Base-by-base conservation (phyloP, 345 rosid species). In the Linum trigynum region DNA sequence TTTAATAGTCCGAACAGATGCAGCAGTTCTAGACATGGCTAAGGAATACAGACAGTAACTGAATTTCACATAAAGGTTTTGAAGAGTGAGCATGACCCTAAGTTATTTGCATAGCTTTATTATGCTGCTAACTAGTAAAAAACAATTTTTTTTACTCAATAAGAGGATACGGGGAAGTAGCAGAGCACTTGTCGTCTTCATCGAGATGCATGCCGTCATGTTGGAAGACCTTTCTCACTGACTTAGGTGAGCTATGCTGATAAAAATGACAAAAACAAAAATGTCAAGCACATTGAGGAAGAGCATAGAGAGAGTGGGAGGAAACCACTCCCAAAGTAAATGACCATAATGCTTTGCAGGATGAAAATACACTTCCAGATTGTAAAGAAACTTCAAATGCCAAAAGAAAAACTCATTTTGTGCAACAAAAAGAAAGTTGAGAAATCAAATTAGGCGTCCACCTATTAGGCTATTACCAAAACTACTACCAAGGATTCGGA, bases 101-200 rank as follows among this genome's bases (percentile, higher is more conserved):
- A 2, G 12, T 32, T 38, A 14, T 17, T 7, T 8, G 14, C 6
- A 59, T 42, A 42, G 39, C 42, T 17, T 62, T 6, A 59, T 56
- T 60, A 16, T 7, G 10, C 2, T 23, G 32, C 32, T 23, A 23
- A 23, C 32, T 23, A 23, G 32, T 23, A 23, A 55, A 55, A 61
- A 42, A 5, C 35, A 48, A 38, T 38, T 12, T 45, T 3, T 50
- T 39, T 9, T 17, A 43, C 4, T 42, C 55, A 66, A 55, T 48
- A 51, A 57, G 53, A 90, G 95, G 92, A 88, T 95, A 95, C 92
- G 96, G 89, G 77, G 99, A 95, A 69, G 89, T 72, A 0, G 89
- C 70, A 23, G 98, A 91, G 77, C 84, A 82, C 75, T 59, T 82
- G 77, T 95, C 99, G 45, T 86, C 99, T 0, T 94, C 99, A 62